Evolutionary conservation across 768 basidiomycete species (phyloP).

Genomic region (Suillus americanus): DNA sequence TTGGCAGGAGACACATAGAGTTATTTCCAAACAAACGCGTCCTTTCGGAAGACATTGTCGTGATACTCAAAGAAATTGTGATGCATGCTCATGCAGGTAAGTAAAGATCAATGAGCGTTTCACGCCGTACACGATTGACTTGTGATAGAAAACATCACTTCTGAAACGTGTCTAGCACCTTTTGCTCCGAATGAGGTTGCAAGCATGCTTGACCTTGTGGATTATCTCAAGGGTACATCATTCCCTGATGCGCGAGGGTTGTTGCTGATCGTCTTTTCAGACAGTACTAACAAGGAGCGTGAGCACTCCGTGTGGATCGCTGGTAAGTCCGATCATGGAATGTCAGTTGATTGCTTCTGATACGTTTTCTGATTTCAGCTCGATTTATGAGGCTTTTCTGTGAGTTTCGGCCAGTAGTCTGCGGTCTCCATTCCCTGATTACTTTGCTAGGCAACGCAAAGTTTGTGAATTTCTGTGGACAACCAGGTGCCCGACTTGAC

Average conservation of each 20-base stretch:
- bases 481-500: slow-evolving; percentile 36
- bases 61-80: slow-evolving; percentile 7
- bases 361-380: slow-evolving; percentile 25
- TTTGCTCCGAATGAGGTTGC: slow-evolving; percentile 36
- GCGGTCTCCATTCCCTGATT: neutral
- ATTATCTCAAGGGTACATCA: slow-evolving; percentile 31
- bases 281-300: neutral
- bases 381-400: slow-evolving; percentile 46
- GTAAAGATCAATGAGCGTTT: neutral
- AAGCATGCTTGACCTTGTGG: slow-evolving; percentile 33
- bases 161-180: slow-evolving; percentile 37
- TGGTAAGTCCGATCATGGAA: slow-evolving; percentile 1
- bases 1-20: slow-evolving; percentile 2
- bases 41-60: slow-evolving; percentile 15
- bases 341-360: neutral
- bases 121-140: neutral
- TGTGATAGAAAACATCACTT: slow-evolving; percentile 37
- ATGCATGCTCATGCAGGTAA: slow-evolving; percentile 11
- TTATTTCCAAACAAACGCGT: slow-evolving; percentile 16
- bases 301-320: slow-evolving; percentile 8
- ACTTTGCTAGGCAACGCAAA: slow-evolving; percentile 24
- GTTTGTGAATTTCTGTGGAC: slow-evolving; percentile 38
- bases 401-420: slow-evolving; percentile 14
- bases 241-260: neutral
- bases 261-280: neutral